Base-by-base conservation (phyloP, 805 yeast species). In the Huiozyma sinensis region DNA sequence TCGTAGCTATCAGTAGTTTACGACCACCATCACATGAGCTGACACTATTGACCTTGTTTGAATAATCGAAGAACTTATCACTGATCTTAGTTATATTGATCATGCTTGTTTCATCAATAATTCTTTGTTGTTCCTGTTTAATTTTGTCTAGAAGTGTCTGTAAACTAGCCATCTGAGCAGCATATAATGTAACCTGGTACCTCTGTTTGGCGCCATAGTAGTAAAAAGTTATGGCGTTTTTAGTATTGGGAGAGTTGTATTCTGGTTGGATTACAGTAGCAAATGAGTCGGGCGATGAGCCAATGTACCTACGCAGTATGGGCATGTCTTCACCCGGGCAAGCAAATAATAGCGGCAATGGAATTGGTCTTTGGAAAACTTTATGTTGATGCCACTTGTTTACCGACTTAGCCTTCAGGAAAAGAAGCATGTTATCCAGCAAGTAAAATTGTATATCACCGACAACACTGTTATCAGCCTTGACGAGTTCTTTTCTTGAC, bases 11-110 rank as follows among this genome's bases (percentile, higher is more conserved):
- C 33, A 92, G 62, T 50, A 89, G 66, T 58, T 89, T 85, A 50
- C 95, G 76, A 17, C 97, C 97, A 43, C 96, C 96, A 58, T 92
- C 95, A 61, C 85, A 83, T 32, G 96, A 95, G 35, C 84, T 88
- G 29, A 88, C 90, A 68, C 97, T 88, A 58, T 86, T 88, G 54
- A 90, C 84, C 48, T 83, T 76, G 57, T 89, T 79, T 17, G 71
- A 69, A 40, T 79, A 77, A 50, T 79, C 87, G 63, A 89, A 89
- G 55, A 78, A 77, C 48, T 83, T 72, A 27, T 86, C 80, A 50
- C 83, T 84, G 44, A 86, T 71, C 48, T 87, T 82, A 12, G 81
- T 78, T 50, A 82, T 67, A 1, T 92, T 80, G 62, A 83, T 88
- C 49, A 90, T 82, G 52, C 87, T 92, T 47, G 87, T 77, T 43